Evolutionary conservation across 1,284 basidiomycete genomes (phyloP).

Genomic region (Sporisorium exsertum): DNA sequence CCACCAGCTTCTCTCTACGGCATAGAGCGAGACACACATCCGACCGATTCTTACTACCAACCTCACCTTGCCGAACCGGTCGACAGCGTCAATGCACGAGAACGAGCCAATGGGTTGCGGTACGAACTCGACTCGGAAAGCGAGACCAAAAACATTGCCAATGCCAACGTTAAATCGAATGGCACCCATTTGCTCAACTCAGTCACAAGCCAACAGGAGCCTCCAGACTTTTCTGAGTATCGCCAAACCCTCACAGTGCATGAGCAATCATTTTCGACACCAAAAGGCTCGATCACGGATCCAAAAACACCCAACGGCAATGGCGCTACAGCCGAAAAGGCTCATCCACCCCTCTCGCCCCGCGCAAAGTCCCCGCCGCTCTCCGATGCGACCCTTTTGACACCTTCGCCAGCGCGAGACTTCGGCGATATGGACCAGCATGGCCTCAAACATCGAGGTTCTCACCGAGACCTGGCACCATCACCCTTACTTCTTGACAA

Average conservation of each 20-base stretch:
- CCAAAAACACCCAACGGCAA: conserved; percentile 12
- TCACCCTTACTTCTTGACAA: conserved; percentile 15
- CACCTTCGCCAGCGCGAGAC: background rate
- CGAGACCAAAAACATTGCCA: background rate
- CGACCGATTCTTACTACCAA: conserved; percentile 31
- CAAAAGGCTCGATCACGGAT: background rate
- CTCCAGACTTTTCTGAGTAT: background rate
- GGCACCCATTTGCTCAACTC: background rate
- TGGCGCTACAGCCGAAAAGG: background rate
- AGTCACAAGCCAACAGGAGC: conserved; percentile 10
- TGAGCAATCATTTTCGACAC: conserved; percentile 5
- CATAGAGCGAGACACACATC: background rate
- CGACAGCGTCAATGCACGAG: conserved; percentile 24
- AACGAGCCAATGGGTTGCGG: conserved; percentile 15
- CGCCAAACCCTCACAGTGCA: background rate
- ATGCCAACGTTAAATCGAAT: background rate
- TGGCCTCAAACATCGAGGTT: conserved; percentile 4
- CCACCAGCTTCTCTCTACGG: conserved; percentile 31
- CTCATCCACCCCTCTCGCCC: conserved; percentile 17
- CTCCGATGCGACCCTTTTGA: background rate
- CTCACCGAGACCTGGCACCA: conserved; percentile 16
- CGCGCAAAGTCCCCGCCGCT: conserved; percentile 10
- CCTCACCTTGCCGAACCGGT: conserved; percentile 31
- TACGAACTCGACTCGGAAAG: conserved; percentile 22
- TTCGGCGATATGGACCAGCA: background rate